Conservation (phyloP, 495 filamentous ascomycete genomes). For the Lophium mytilinum region DNA sequence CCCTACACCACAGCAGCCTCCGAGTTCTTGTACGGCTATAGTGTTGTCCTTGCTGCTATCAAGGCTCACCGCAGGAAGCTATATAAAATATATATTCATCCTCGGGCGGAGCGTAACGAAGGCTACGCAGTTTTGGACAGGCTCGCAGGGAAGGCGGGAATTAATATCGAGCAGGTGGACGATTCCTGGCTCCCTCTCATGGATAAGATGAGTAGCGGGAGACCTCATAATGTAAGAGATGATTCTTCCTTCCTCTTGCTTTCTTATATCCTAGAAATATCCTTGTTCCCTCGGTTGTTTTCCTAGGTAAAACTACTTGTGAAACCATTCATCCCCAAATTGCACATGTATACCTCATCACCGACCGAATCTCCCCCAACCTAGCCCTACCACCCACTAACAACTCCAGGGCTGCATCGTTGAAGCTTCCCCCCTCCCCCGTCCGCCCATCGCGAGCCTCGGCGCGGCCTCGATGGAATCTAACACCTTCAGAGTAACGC, state of each 20-base stretch:
- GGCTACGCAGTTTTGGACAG: conserved; percentile 41
- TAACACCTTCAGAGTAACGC: conserved; percentile 44
- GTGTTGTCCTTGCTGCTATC: conserved; percentile 75
- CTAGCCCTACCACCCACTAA: no score
- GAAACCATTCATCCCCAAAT: no score
- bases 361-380: no score
- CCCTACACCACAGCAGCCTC: conserved; percentile 80
- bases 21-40: conserved; percentile 82
- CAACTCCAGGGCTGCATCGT: conserved; percentile 62
- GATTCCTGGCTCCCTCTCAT: conserved; percentile 54
- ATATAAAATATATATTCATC: conserved; percentile 77
- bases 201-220: conserved; percentile 72
- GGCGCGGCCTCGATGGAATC: conserved; percentile 15
- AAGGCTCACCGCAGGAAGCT: conserved; percentile 58
- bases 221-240: conserved; percentile 67
- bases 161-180: conserved; percentile 46
- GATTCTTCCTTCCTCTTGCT: not conserved
- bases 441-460: conserved; percentile 59
- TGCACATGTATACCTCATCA: no score
- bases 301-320: no score
- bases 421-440: conserved; percentile 76
- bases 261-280: no score
- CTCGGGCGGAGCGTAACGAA: conserved; percentile 33
- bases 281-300: no score
- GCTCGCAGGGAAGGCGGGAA: conserved; percentile 41